Evolutionary conservation across 495 filamentous ascomycete species (phyloP).

Genomic region (Xylaria castorea): DNA sequence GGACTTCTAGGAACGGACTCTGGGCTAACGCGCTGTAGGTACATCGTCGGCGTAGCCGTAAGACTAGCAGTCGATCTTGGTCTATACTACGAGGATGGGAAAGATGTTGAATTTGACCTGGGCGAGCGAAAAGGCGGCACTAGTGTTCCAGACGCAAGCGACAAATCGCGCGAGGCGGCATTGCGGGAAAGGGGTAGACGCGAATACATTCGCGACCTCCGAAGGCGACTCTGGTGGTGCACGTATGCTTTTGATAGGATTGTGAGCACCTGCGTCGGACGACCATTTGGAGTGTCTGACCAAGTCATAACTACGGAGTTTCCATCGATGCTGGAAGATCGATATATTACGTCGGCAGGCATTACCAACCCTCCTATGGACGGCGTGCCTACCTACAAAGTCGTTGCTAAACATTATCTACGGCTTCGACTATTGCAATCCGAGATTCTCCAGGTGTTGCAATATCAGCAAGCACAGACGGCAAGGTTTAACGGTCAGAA

Average conservation of each 20-base stretch:
- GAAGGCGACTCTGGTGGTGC: slow-evolving; percentile 94
- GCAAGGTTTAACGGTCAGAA: slow-evolving; percentile 64
- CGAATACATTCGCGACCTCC: slow-evolving; percentile 86
- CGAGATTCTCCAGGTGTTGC: slow-evolving; percentile 91
- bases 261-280: slow-evolving; percentile 88
- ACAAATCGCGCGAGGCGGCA: slow-evolving; percentile 41
- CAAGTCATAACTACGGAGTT: slow-evolving; percentile 95
- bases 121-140: slow-evolving; percentile 4
- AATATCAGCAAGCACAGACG: slow-evolving; percentile 81
- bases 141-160: slow-evolving; percentile 24
- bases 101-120: slow-evolving; percentile 63
- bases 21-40: slow-evolving; percentile 50
- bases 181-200: slow-evolving; percentile 70
- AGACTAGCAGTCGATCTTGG: slow-evolving; percentile 90
- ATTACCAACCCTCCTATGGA: slow-evolving; percentile 62
- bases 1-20: neutral
- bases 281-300: slow-evolving; percentile 92
- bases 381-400: slow-evolving; percentile 78
- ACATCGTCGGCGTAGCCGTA: slow-evolving; percentile 92
- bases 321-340: slow-evolving; percentile 84
- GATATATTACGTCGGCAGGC: slow-evolving; percentile 85
- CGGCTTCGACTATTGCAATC: slow-evolving; percentile 90
- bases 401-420: slow-evolving; percentile 90
- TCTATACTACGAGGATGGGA: slow-evolving; percentile 89
- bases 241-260: slow-evolving; percentile 93